Evolutionary conservation across 2,329 filamentous ascomycete genomes (phyloP).

Genomic region (Torrubiellomyces zombiae): DNA sequence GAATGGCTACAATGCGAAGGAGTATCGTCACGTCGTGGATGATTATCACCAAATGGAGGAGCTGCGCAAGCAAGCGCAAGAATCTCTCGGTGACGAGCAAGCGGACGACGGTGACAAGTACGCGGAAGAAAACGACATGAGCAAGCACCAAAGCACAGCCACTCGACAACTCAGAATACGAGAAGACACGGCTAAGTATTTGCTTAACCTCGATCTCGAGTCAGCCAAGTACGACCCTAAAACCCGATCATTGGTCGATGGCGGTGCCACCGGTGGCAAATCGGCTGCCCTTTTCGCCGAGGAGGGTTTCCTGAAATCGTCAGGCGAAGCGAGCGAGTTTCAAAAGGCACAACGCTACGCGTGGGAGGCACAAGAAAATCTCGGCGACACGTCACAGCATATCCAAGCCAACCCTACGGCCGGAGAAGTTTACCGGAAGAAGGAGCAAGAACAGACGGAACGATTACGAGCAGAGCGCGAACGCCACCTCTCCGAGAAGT

Average conservation of each 20-base stretch:
- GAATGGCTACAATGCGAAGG: slow-evolving; percentile 89
- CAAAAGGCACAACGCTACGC: slow-evolving; percentile 79
- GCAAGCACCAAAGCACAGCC: slow-evolving; percentile 75
- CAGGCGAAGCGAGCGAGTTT: slow-evolving; percentile 85
- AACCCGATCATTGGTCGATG: slow-evolving; percentile 77
- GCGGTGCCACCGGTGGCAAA: slow-evolving; percentile 62
- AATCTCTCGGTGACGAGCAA: slow-evolving; percentile 26
- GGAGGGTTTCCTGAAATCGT: slow-evolving; percentile 76
- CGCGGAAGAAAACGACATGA: slow-evolving; percentile 94
- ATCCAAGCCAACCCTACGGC: slow-evolving; percentile 93
- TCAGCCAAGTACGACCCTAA: slow-evolving; percentile 98
- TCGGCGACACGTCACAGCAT: slow-evolving; percentile 65
- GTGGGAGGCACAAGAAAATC: slow-evolving; percentile 85
- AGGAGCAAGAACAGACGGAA: slow-evolving; percentile 58
- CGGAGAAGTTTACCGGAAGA: slow-evolving; percentile 69
- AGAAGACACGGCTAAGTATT: slow-evolving; percentile 94
- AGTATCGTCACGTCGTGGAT: slow-evolving; percentile 76
- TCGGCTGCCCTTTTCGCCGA: slow-evolving; percentile 75
- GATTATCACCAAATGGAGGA: slow-evolving; percentile 79
- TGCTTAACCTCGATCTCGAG: slow-evolving; percentile 86
- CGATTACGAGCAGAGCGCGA: slow-evolving; percentile 49
- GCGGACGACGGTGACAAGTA: slow-evolving; percentile 55
- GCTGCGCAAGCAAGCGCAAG: slow-evolving; percentile 40
- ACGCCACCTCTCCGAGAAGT: slow-evolving; percentile 62
- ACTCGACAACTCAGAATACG: slow-evolving; percentile 81